phyloP scores from a whole-genome alignment of 768 basidiomycete genomes.

The Lactarius quietus region DNA sequence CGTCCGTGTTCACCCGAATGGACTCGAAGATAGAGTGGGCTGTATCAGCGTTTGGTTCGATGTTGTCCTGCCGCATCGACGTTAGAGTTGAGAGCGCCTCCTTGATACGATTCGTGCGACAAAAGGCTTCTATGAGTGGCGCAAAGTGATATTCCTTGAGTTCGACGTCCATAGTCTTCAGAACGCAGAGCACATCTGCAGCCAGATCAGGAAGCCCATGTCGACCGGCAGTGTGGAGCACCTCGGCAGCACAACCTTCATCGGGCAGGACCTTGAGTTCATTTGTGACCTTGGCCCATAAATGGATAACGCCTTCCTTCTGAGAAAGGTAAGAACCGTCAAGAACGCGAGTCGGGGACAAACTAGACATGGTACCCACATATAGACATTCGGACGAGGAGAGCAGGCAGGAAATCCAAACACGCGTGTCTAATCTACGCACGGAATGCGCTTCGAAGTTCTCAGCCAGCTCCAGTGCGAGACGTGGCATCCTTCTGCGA shows the following conservation, averaged over 20 bases:
- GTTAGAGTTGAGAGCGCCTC: slow-evolving; percentile 60
- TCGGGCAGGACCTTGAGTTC: slow-evolving; percentile 55
- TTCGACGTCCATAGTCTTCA: slow-evolving; percentile 46
- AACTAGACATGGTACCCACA: slow-evolving; percentile 44
- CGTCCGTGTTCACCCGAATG: slow-evolving; percentile 46
- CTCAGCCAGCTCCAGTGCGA: slow-evolving; percentile 69
- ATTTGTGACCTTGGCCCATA: slow-evolving; percentile 60
- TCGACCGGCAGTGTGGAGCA: slow-evolving; percentile 72
- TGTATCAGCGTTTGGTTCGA: slow-evolving; percentile 50
- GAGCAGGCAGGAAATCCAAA: slow-evolving; percentile 66
- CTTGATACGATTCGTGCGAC: slow-evolving; percentile 50
- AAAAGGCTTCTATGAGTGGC: slow-evolving; percentile 72
- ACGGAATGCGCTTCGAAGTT: slow-evolving; percentile 55
- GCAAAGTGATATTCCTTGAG: slow-evolving; percentile 74
- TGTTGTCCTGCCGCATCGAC: slow-evolving; percentile 53
- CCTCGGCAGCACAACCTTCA: slow-evolving; percentile 67
- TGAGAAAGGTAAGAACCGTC: slow-evolving; percentile 31
- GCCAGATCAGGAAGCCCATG: slow-evolving; percentile 70
- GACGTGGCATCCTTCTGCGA: slow-evolving; percentile 49
- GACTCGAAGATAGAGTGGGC: slow-evolving; percentile 49
- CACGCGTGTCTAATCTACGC: slow-evolving; percentile 47
- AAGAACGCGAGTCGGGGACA: neutral
- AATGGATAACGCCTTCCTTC: slow-evolving; percentile 60
- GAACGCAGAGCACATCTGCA: slow-evolving; percentile 54
- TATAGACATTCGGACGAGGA: slow-evolving; percentile 62